Conservation (phyloP, 2,329 filamentous ascomycete species). For the Plectosphaerella sp. region DNA sequence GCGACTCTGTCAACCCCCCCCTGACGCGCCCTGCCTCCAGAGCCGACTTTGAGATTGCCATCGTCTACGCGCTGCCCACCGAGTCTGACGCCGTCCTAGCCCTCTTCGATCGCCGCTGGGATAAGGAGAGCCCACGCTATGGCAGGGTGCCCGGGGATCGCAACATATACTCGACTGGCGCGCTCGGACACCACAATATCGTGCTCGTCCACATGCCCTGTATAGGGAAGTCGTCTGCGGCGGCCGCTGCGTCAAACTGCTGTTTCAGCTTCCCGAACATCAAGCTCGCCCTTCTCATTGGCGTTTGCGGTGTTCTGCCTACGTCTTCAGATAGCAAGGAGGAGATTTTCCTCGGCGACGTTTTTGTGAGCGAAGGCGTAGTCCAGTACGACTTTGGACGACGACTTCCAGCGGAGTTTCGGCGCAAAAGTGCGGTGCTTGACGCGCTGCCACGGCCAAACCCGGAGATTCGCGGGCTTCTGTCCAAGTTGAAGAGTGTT, state of each 20-base stretch:
- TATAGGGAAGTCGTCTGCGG: constrained; percentile 19
- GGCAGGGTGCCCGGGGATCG: constrained; percentile 19
- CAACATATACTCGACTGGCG: constrained; percentile 20
- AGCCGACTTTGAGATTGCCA: neutral
- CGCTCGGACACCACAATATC: constrained; percentile 18
- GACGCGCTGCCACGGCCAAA: constrained; percentile 16
- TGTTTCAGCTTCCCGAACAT: constrained; percentile 10
- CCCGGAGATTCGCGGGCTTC: constrained; percentile 14
- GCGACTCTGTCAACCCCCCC: too few species aligned
- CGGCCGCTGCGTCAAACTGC: constrained; percentile 10
- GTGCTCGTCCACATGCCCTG: constrained; percentile 22
- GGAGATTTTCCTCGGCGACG: constrained; percentile 19
- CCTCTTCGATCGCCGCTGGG: constrained; percentile 14
- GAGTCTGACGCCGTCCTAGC: constrained; percentile 14
- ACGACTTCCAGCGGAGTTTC: constrained; percentile 14
- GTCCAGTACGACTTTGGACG: constrained; percentile 24
- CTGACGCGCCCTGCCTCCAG: neutral
- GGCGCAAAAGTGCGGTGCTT: constrained; percentile 13
- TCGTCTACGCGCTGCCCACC: constrained; percentile 5
- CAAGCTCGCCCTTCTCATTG: constrained; percentile 9
- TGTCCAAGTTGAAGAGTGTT: constrained; percentile 18
- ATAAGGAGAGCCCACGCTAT: constrained; percentile 9
- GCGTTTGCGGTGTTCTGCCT: constrained; percentile 22
- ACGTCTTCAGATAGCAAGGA: neutral
- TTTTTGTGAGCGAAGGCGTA: constrained; percentile 21